Conservation (phyloP, 2,329 filamentous ascomycete genomes). For the Bipolaris sorokiniana region DNA sequence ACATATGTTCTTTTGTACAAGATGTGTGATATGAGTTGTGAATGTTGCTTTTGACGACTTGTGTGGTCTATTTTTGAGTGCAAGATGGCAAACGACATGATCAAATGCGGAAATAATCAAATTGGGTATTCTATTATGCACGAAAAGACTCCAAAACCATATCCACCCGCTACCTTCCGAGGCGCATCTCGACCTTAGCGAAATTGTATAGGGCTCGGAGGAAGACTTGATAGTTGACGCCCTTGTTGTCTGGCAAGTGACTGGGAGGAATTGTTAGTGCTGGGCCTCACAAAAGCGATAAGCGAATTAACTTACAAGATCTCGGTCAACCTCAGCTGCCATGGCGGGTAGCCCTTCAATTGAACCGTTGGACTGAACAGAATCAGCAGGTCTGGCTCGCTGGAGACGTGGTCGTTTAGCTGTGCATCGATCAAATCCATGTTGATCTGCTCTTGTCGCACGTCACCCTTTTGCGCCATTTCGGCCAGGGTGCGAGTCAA, state of each 20-base stretch:
- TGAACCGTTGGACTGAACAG: slow-evolving; percentile 84
- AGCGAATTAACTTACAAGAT: slow-evolving; percentile 69
- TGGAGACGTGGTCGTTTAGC: slow-evolving; percentile 76
- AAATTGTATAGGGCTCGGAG: slow-evolving; percentile 82
- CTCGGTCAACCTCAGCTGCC: slow-evolving; percentile 93
- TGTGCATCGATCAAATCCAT: slow-evolving; percentile 88
- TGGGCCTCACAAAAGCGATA: neutral
- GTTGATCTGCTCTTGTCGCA: slow-evolving; percentile 81
- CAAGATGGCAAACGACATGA: neutral
- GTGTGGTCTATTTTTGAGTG: neutral
- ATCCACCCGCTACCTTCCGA: slow-evolving; percentile 62
- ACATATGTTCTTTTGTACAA: slow-evolving; percentile 5
- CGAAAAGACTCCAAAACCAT: slow-evolving; percentile 9
- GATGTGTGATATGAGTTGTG: neutral
- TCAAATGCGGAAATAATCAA: neutral
- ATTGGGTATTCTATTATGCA: slow-evolving; percentile 24
- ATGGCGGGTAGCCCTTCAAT: slow-evolving; percentile 90
- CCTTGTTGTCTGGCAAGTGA: slow-evolving; percentile 71
- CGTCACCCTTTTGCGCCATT: slow-evolving; percentile 90
- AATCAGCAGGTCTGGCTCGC: slow-evolving; percentile 87
- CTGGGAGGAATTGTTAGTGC: slow-evolving; percentile 30
- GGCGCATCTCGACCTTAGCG: slow-evolving; percentile 85
- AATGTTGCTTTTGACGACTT: neutral
- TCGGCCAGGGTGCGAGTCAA: slow-evolving; percentile 91
- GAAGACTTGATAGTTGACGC: slow-evolving; percentile 94